Percentiles rank a stretch among this genome's conserved stretches.
Evolutionary conservation across 2,329 filamentous ascomycete species (phyloP).

Genomic region (Colletotrichum aenigma): DNA sequence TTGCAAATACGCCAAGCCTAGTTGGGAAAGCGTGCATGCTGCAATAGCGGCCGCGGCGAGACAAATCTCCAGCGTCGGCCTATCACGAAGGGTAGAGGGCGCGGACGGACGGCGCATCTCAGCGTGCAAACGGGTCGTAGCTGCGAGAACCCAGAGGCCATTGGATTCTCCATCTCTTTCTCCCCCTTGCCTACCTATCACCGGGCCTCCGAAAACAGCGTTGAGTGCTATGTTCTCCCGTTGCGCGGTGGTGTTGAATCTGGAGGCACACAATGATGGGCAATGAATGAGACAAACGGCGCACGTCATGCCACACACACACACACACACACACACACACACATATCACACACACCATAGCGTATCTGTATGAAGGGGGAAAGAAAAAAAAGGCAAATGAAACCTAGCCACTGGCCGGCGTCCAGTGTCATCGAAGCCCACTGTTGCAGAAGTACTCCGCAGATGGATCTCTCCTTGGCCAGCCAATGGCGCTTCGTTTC

Average conservation of each 20-base stretch:
- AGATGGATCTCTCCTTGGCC: background rate
- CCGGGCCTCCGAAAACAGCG: background rate
- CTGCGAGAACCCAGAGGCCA: background rate
- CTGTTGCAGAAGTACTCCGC: background rate
- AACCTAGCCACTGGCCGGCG: background rate
- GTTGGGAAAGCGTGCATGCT: background rate
- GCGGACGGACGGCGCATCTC: background rate
- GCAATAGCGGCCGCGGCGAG: background rate
- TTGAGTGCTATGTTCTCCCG: background rate
- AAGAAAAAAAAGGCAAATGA: background rate
- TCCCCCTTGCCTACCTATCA: slow-evolving; percentile 1
- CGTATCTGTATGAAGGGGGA: background rate
- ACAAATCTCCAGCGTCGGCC: background rate
- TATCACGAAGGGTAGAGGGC: background rate
- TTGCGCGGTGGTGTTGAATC: background rate
- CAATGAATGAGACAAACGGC: background rate
- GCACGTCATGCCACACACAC: background rate
- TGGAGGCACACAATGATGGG: background rate
- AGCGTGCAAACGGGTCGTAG: background rate
- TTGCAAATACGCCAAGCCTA: background rate
- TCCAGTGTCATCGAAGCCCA: background rate
- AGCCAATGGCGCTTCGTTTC: background rate
- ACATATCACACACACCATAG: background rate
- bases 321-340: background rate
- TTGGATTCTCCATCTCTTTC: background rate